Conservation (phyloP, 148 eudicot species). For the Persicaria tinctoria region DNA sequence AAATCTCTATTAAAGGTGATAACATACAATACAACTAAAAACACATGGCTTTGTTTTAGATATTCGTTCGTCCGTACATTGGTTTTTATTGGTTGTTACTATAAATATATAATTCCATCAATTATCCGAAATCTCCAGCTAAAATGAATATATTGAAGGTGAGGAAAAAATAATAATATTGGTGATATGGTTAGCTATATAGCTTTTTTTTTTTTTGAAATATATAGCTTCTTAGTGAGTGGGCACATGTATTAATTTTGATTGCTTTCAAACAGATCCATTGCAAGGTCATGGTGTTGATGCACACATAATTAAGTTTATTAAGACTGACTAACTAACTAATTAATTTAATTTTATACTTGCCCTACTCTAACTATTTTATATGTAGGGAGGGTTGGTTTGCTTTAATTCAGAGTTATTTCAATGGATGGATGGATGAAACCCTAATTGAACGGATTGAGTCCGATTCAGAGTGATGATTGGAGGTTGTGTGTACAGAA, state of each 20-base stretch:
- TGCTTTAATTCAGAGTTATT: background rate
- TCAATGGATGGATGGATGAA: background rate
- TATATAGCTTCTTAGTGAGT: background rate
- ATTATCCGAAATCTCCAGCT: too few species aligned
- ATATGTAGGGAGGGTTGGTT: background rate
- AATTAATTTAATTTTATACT: background rate
- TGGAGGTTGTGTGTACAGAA: too few species aligned
- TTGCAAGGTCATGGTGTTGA: background rate
- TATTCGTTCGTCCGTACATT: constrained; percentile 3
- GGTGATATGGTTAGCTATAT: background rate
- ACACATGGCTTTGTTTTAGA: constrained; percentile 6
- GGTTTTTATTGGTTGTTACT: background rate
- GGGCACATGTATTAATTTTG: background rate
- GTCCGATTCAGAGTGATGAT: too few species aligned
- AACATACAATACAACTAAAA: background rate
- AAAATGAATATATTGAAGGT: background rate
- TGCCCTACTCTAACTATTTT: background rate
- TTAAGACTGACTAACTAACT: background rate
- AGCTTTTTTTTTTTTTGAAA: too few species aligned
- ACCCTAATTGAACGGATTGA: too few species aligned
- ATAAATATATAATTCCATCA: background rate
- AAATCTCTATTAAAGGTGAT: background rate
- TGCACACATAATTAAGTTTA: background rate
- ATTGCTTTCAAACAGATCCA: background rate
- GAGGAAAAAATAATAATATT: background rate